These are phyloP conservation scores for Lanmaoa rubissima DNA, from an alignment of 768 basidiomycete species.

Conservation along the genomic window DNA sequence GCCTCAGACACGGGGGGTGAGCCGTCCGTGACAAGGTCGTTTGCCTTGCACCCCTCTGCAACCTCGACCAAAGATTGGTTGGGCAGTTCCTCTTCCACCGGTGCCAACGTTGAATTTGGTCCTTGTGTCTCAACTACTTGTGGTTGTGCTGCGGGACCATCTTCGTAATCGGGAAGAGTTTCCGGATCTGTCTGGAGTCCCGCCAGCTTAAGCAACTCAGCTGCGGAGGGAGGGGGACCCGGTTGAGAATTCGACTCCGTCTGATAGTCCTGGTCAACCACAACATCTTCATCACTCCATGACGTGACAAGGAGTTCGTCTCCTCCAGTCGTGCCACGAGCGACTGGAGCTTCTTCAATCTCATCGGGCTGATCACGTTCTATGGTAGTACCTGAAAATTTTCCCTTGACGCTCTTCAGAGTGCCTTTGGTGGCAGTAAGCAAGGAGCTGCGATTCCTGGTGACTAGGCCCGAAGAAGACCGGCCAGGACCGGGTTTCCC, in stretches of 20 bases:
- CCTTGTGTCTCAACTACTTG: slow-evolving; percentile 4
- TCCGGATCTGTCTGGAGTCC: slow-evolving; percentile 43
- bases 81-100: neutral
- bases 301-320: slow-evolving; percentile 10
- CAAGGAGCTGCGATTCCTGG: slow-evolving; percentile 48
- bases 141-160: slow-evolving; percentile 31
- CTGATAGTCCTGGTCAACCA: slow-evolving; percentile 8
- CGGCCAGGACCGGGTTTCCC: slow-evolving; percentile 50
- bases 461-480: slow-evolving; percentile 43
- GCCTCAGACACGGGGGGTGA: neutral
- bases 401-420: slow-evolving; percentile 51
- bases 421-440: slow-evolving; percentile 52
- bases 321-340: neutral
- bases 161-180: slow-evolving; percentile 57
- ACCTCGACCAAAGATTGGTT: slow-evolving; percentile 1
- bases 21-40: neutral
- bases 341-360: slow-evolving; percentile 11
- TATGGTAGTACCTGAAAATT: slow-evolving; percentile 23
- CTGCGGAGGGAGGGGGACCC: slow-evolving; percentile 34
- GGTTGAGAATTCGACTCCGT: neutral
- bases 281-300: slow-evolving; percentile 21
- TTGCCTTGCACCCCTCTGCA: slow-evolving; percentile 1
- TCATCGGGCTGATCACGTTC: slow-evolving; percentile 23
- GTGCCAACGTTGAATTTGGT: neutral
- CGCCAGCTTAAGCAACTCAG: slow-evolving; percentile 50